These are phyloP conservation scores for Amanita pallidorosea DNA, from an alignment of 768 basidiomycete genomes.

Conservation along the genomic window DNA sequence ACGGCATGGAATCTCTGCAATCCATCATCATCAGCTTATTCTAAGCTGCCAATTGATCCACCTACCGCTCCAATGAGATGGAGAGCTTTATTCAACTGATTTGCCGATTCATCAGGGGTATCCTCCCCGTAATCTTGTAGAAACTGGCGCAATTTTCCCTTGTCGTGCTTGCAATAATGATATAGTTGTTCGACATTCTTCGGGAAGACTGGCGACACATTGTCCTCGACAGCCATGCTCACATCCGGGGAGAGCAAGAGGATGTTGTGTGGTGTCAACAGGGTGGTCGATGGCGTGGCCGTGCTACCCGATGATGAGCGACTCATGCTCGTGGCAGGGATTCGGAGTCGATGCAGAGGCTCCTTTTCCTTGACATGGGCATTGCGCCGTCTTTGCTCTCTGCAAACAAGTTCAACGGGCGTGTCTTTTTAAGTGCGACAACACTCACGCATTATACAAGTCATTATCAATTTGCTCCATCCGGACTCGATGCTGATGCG, in stretches of 20 bases:
- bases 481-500: background rate
- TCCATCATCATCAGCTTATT: background rate
- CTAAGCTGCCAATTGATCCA: too few species aligned
- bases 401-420: background rate
- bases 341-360: background rate
- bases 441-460: background rate
- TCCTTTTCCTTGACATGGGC: background rate
- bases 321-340: background rate
- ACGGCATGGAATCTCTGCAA: background rate
- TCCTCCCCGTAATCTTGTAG: background rate
- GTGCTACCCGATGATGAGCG: background rate
- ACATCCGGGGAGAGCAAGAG: background rate
- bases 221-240: background rate
- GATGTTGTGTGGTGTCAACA: background rate
- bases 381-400: background rate
- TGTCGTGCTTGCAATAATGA: background rate
- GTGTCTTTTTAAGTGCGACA: too few species aligned
- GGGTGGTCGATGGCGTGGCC: background rate
- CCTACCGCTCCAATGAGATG: background rate
- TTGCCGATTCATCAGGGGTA: background rate
- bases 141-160: background rate
- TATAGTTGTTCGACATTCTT: background rate
- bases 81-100: background rate
- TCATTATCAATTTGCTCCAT: background rate
- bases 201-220: background rate